Conservation (phyloP, 352 stramenopile genomes). For the Phytophthora tentaculata region DNA sequence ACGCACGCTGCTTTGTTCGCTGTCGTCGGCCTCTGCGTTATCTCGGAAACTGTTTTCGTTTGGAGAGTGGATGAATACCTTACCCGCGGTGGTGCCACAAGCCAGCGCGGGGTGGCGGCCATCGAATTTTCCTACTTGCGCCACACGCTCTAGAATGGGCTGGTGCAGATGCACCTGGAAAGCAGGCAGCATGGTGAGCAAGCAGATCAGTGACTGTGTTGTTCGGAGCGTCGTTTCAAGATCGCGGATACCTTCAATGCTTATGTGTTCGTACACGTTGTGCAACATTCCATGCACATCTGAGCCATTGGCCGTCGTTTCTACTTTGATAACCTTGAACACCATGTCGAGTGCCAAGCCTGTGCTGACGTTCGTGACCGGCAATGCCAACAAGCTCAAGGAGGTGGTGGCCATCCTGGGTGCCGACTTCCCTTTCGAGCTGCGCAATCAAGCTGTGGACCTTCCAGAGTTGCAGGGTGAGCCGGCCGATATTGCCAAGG, state of each 20-base stretch:
- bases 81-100: slow-evolving; percentile 88
- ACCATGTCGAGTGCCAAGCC: slow-evolving; percentile 44
- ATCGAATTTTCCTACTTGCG: slow-evolving; percentile 84
- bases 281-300: slow-evolving; percentile 32
- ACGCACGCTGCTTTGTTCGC: slow-evolving; percentile 59
- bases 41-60: slow-evolving; percentile 70
- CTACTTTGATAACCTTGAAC: not conserved
- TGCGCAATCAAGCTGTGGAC: slow-evolving; percentile 94
- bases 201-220: no score
- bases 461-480: slow-evolving; percentile 98
- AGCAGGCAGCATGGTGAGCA: slow-evolving; percentile 61
- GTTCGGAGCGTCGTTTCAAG: slow-evolving; percentile 32
- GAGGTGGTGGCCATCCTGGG: slow-evolving; percentile 87
- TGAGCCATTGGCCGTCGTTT: slow-evolving; percentile 3
- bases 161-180: slow-evolving; percentile 88
- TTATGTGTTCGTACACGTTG: slow-evolving; percentile 14
- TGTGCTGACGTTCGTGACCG: slow-evolving; percentile 86
- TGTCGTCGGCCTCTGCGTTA: slow-evolving; percentile 40
- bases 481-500: slow-evolving; percentile 92
- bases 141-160: slow-evolving; percentile 77
- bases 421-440: slow-evolving; percentile 89
- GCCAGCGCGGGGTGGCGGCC: slow-evolving; percentile 78
- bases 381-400: slow-evolving; percentile 87
- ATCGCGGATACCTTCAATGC: slow-evolving; percentile 35
- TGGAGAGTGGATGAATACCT: slow-evolving; percentile 92